Evolutionary conservation across 140 eudicot species (phyloP).

Genomic region (Cichorium intybus): DNA sequence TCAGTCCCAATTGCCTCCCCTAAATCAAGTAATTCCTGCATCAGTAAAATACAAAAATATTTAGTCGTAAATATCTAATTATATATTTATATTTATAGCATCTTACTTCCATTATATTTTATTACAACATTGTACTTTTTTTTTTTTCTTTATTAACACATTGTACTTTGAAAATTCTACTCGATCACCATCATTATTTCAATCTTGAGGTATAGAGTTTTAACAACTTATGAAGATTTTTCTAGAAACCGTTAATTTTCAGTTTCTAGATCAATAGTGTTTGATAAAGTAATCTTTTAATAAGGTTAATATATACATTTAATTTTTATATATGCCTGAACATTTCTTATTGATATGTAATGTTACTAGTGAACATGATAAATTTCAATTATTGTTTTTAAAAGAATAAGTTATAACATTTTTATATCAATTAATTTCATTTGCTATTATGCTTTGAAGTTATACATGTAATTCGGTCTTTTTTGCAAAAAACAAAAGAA

Average conservation of each 20-base stretch:
- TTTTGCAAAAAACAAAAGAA: too few species aligned
- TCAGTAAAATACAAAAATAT: background rate
- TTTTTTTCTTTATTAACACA: too few species aligned
- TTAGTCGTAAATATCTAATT: background rate
- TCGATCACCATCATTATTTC: too few species aligned
- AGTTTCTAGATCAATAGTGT: too few species aligned
- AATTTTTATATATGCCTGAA: background rate
- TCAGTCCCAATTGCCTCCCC: slow-evolving; percentile 88
- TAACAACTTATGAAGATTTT: too few species aligned
- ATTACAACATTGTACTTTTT: too few species aligned
- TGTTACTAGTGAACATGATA: background rate
- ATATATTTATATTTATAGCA: too few species aligned
- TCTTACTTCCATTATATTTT: background rate
- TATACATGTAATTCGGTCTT: too few species aligned
- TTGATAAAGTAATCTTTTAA: background rate
- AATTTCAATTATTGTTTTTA: background rate
- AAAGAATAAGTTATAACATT: background rate
- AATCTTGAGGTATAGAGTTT: too few species aligned
- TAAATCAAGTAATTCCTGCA: slow-evolving; percentile 82
- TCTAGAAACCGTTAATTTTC: too few species aligned
- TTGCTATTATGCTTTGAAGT: too few species aligned
- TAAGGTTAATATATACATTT: background rate
- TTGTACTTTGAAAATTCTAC: too few species aligned
- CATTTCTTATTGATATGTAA: background rate
- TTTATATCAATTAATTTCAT: background rate